Evolutionary conservation across 2,329 filamentous ascomycete genomes (phyloP).

Genomic region (Amesomyces nigricolor): DNA sequence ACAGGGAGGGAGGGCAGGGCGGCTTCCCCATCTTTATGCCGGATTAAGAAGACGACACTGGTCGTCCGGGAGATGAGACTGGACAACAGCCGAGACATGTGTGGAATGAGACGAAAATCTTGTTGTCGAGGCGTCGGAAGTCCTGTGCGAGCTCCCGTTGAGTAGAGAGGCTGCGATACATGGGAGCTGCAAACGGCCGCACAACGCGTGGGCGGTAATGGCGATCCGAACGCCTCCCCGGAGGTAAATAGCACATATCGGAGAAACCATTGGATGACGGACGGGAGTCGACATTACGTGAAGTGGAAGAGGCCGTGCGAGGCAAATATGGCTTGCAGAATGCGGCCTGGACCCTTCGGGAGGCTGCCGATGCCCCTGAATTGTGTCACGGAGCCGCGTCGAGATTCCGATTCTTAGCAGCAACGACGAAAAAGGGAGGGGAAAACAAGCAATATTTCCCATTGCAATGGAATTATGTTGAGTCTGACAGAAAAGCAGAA

Average conservation of each 20-base stretch:
- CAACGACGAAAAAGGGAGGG: background rate
- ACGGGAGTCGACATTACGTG: constrained; percentile 1
- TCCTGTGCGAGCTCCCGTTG: constrained; percentile 1
- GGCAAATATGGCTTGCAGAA: constrained; percentile 7
- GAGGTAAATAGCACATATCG: background rate
- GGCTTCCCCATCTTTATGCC: background rate
- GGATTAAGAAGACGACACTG: background rate
- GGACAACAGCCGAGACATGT: constrained; percentile 2
- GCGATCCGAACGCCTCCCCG: constrained; percentile 14
- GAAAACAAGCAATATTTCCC: background rate
- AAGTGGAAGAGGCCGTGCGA: constrained; percentile 2
- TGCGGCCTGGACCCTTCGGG: constrained; percentile 3
- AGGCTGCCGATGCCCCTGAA: constrained; percentile 6
- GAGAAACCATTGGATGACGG: constrained; percentile 8
- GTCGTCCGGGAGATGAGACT: background rate
- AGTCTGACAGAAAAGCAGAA: background rate
- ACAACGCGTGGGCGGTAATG: constrained; percentile 10
- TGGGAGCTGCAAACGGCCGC: background rate
- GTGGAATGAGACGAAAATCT: constrained; percentile 1
- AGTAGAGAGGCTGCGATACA: background rate
- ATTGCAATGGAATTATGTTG: background rate
- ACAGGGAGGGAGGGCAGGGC: background rate
- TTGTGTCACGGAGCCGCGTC: constrained; percentile 9
- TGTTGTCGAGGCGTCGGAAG: background rate
- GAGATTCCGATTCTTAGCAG: background rate